phyloP scores from a whole-genome alignment of 2,329 filamentous ascomycete species.

The Neophaeococcomyces aloes region DNA sequence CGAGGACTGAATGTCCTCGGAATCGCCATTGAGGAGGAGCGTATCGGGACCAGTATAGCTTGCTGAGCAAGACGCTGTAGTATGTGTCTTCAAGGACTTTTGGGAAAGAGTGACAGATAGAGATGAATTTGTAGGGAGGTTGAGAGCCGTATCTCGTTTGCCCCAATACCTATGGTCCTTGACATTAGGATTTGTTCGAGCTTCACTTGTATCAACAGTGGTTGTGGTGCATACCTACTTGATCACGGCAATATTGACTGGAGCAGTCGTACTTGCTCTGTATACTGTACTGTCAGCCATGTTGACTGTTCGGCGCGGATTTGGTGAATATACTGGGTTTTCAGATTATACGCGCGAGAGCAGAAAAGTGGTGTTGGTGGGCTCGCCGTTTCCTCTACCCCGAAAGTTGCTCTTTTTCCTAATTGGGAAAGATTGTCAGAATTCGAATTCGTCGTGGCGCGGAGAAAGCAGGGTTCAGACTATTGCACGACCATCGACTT shows the following conservation, averaged over 20 bases:
- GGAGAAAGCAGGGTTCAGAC: neutral
- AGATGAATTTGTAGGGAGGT: slow-evolving; percentile 95
- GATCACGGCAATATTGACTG: slow-evolving; percentile 24
- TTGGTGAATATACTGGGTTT: no score
- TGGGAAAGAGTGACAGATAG: slow-evolving; percentile 95
- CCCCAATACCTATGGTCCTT: slow-evolving; percentile 67
- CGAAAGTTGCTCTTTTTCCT: neutral
- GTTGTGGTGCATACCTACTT: slow-evolving; percentile 22
- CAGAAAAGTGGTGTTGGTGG: slow-evolving; percentile 1
- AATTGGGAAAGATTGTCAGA: neutral
- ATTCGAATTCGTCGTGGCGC: neutral
- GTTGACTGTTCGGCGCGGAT: slow-evolving; percentile 3
- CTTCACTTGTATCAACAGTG: slow-evolving; percentile 3
- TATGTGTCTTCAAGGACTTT: slow-evolving; percentile 85
- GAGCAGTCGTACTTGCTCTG: slow-evolving; percentile 88
- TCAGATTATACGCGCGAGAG: neutral
- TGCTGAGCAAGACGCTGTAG: slow-evolving; percentile 81
- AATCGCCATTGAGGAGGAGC: slow-evolving; percentile 72
- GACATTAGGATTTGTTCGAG: slow-evolving; percentile 1
- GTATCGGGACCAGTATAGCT: slow-evolving; percentile 55
- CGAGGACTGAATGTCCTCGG: slow-evolving; percentile 68
- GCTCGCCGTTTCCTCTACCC: neutral
- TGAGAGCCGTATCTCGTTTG: slow-evolving; percentile 85
- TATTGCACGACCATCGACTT: neutral
- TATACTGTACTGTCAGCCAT: slow-evolving; percentile 45